Conservation (phyloP, 306 rosid genomes). For the Vigna mungo region DNA sequence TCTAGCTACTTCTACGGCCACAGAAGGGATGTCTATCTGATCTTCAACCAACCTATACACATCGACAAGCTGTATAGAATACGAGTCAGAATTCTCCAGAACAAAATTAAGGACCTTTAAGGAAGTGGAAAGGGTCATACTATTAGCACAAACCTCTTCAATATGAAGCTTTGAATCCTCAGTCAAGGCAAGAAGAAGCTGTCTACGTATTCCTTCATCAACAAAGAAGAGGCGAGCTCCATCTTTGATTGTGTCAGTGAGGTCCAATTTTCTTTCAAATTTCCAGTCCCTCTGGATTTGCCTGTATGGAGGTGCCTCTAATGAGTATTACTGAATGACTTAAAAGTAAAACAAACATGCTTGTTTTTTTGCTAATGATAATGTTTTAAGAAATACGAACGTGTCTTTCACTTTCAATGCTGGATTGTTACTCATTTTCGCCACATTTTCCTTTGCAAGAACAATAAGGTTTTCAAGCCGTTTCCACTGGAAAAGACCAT, state of each 20-base stretch:
- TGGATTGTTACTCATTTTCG: slow-evolving; percentile 95
- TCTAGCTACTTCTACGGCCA: slow-evolving; percentile 88
- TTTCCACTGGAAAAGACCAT: slow-evolving; percentile 96
- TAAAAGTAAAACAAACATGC: slow-evolving; percentile 40
- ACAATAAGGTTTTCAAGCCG: slow-evolving; percentile 96
- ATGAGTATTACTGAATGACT: slow-evolving; percentile 45
- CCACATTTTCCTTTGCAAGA: slow-evolving; percentile 95
- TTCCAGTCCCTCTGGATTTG: slow-evolving; percentile 59
- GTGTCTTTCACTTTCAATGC: slow-evolving; percentile 72
- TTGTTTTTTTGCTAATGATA: neutral
- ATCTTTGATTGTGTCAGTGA: slow-evolving; percentile 93
- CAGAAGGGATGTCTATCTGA: slow-evolving; percentile 81
- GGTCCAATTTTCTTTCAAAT: slow-evolving; percentile 77
- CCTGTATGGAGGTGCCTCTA: slow-evolving; percentile 50
- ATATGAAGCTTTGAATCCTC: slow-evolving; percentile 98
- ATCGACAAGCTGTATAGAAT: slow-evolving; percentile 79
- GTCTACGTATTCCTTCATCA: slow-evolving; percentile 88
- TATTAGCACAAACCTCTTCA: slow-evolving; percentile 73
- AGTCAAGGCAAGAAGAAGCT: slow-evolving; percentile 95
- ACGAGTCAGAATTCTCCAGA: slow-evolving; percentile 42
- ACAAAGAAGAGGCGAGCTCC: slow-evolving; percentile 93
- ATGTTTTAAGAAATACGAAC: slow-evolving; percentile 56
- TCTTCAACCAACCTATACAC: slow-evolving; percentile 91
- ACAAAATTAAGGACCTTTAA: slow-evolving; percentile 18
- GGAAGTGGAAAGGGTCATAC: slow-evolving; percentile 21